phyloP scores from a whole-genome alignment of 2,329 filamentous ascomycete species.

The Epichloe sylvatica region DNA sequence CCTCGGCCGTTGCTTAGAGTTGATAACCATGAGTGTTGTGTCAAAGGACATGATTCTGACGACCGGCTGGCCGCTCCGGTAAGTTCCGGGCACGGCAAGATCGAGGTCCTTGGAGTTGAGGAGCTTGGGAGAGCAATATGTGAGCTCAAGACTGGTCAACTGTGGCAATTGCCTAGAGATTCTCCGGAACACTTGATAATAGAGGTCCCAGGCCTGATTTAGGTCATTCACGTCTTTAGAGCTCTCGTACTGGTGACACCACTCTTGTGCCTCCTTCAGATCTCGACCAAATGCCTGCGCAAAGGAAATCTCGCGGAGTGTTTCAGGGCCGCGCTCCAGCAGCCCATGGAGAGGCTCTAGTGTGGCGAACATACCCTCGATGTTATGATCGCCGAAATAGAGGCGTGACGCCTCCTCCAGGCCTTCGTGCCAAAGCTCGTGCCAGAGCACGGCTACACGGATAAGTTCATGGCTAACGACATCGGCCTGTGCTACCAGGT shows the following conservation, averaged over 20 bases:
- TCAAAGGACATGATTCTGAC: slow-evolving; percentile 85
- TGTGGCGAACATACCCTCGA: slow-evolving; percentile 90
- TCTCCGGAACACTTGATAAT: slow-evolving; percentile 95
- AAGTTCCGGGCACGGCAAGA: slow-evolving; percentile 90
- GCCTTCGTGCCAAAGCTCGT: slow-evolving; percentile 97
- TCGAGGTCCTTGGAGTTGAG: slow-evolving; percentile 76
- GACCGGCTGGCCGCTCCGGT: slow-evolving; percentile 63
- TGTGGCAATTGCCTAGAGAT: slow-evolving; percentile 89
- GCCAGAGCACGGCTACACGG: slow-evolving; percentile 91
- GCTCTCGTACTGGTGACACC: slow-evolving; percentile 82
- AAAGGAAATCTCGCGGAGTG: slow-evolving; percentile 89
- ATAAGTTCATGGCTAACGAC: slow-evolving; percentile 94
- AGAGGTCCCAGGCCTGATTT: slow-evolving; percentile 97
- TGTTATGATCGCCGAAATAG: slow-evolving; percentile 96
- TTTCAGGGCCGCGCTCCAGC: slow-evolving; percentile 83
- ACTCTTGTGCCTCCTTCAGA: slow-evolving; percentile 85
- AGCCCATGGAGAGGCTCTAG: slow-evolving; percentile 83
- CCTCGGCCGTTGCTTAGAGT: slow-evolving; percentile 88
- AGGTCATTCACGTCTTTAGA: slow-evolving; percentile 88
- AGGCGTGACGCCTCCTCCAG: slow-evolving; percentile 90
- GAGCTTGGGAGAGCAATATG: slow-evolving; percentile 92
- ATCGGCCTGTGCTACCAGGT: slow-evolving; percentile 87
- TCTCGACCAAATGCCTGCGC: slow-evolving; percentile 94
- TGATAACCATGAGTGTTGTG: slow-evolving; percentile 78
- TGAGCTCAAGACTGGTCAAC: slow-evolving; percentile 80